Conservation (phyloP, 148 eudicot species). For the Vaccinium corymbosum region DNA sequence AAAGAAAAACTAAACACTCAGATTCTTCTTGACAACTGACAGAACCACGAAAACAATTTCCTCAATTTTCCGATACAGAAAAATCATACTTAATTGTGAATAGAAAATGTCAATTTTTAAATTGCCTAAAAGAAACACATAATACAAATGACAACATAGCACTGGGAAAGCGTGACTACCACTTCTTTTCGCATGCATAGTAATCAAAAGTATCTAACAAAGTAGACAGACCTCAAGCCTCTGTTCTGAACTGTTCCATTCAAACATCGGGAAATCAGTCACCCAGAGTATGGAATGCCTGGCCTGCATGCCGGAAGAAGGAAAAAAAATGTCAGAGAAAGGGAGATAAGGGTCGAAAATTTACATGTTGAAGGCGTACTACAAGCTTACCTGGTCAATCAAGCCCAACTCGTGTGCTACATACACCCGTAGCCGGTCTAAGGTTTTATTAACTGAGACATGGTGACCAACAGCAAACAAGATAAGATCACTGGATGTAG, state of each 20-base stretch:
- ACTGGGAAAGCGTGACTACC: constrained; percentile 5
- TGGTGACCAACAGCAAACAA: constrained; percentile 81
- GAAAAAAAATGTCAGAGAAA: constrained; percentile 1
- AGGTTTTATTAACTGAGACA: constrained; percentile 68
- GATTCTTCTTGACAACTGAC: background rate
- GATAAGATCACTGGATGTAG: constrained; percentile 71
- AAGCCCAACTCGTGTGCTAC: constrained; percentile 74
- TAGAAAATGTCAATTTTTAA: background rate
- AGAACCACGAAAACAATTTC: background rate
- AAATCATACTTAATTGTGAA: background rate
- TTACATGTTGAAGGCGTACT: background rate
- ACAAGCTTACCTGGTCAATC: constrained; percentile 70
- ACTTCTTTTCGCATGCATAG: background rate
- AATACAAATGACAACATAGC: background rate
- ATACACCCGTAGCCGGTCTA: constrained; percentile 68
- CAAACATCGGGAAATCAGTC: constrained; percentile 97
- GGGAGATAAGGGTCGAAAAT: background rate
- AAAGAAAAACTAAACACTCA: background rate
- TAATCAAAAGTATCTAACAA: background rate
- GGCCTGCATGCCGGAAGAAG: constrained; percentile 37
- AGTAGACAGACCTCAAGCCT: constrained; percentile 78
- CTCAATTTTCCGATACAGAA: background rate
- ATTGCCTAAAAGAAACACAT: constrained; percentile 1
- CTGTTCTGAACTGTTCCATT: constrained; percentile 86
- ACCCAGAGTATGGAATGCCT: constrained; percentile 91